Conservation (phyloP, 306 rosid genomes). For the Trifolium repens region DNA sequence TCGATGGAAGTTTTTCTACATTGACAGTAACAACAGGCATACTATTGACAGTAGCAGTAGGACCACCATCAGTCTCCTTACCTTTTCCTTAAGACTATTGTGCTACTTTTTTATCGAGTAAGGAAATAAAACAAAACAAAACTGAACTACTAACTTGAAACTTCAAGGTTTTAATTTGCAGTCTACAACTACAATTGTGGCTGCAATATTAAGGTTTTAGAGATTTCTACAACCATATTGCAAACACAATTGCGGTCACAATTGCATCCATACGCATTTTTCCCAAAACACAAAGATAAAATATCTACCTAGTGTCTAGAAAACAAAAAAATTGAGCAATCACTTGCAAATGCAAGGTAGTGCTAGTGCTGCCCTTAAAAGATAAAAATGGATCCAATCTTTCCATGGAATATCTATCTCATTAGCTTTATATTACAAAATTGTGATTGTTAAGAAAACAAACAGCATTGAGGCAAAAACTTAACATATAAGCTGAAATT, state of each 20-base stretch:
- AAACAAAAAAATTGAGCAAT: neutral
- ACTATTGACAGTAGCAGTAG: neutral
- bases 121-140: neutral
- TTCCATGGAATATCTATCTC: neutral
- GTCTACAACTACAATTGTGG: neutral
- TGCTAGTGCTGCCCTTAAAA: neutral
- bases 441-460: neutral
- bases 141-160: neutral
- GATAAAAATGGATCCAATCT: neutral
- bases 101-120: neutral
- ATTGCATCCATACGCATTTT: neutral
- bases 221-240: neutral
- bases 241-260: neutral
- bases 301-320: neutral
- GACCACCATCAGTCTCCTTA: too few relatives aligned
- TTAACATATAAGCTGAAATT: neutral
- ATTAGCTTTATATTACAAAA: neutral
- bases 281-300: neutral
- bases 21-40: neutral
- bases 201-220: neutral
- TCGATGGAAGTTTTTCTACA: neutral
- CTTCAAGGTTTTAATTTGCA: neutral
- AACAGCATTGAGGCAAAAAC: neutral
- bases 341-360: constrained; percentile 1
- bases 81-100: neutral